These are phyloP conservation scores for Rostrohypoxylon terebratum DNA, from an alignment of 495 filamentous ascomycete species.

Conservation along the genomic window DNA sequence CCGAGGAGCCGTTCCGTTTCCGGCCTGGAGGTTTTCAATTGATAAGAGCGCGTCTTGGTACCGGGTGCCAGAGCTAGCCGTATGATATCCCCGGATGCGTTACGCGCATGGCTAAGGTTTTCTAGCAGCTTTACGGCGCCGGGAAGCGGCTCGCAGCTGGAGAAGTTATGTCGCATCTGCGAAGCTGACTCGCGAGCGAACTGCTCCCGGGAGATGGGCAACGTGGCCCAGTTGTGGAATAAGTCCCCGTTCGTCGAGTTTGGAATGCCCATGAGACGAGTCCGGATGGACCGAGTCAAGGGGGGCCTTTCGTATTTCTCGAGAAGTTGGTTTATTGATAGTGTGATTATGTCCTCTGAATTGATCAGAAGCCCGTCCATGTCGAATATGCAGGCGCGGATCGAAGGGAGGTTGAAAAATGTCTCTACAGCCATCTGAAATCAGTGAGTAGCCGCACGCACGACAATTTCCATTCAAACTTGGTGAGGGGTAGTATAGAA, in stretches of 20 bases:
- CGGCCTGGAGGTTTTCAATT: not conserved
- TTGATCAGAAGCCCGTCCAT: slow-evolving; percentile 4
- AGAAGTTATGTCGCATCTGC: not conserved
- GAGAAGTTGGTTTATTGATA: not conserved
- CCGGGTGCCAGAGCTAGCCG: not conserved
- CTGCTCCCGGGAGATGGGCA: not conserved
- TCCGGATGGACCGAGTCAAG: not conserved
- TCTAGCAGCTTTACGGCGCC: not conserved
- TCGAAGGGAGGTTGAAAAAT: not conserved
- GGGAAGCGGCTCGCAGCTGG: not conserved
- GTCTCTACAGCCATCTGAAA: not conserved
- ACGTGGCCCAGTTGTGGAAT: not conserved
- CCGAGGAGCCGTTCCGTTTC: not conserved
- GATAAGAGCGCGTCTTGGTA: not conserved
- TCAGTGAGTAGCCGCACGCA: no score
- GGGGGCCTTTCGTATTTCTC: not conserved
- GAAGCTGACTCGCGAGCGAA: not conserved
- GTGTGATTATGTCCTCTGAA: not conserved
- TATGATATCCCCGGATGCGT: not conserved
- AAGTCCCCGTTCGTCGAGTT: not conserved
- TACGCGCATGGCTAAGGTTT: not conserved
- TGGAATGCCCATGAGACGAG: not conserved
- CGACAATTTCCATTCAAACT: no score
- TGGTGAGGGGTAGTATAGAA: no score
- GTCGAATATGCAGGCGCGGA: not conserved